Evolutionary conservation across 495 filamentous ascomycete genomes (phyloP), one percentile per base, ranked within the genome.

Genomic region (Daldinia loculata): DNA sequence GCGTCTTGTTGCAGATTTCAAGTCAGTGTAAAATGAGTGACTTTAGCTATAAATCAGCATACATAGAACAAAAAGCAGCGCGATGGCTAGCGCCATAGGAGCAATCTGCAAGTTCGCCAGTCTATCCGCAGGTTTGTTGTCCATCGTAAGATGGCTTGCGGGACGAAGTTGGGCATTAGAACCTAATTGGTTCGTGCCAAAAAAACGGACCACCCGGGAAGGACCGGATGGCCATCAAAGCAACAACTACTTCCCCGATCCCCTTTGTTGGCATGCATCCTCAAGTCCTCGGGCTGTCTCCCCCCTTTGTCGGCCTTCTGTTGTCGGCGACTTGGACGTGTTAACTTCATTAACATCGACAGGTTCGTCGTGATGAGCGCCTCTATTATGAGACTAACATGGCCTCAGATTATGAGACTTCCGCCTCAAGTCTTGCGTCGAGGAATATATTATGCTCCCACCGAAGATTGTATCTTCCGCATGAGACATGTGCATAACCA

Each of bases 61-160:
- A 61, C 29, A 50, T 38, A 69, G 38, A 56, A 66, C 53, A 52
- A 48, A 69, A 65, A 7, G 53, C 50, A 52, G 50, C 56, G 61
- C 61, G 56, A 43, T 17, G 48, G 26, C 17, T 29, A 56, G 41
- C 26, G 61, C 61, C 26, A 50, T 58, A 61, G 60, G 55, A 66
- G 26, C 66, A 73, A 61, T 73, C 70, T 69, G 61, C 41, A 59
- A 59, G 51, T 48, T 66, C 53, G 56, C 66, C 66, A 66, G 62
- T 66, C 43, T 66, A 52, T 63, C 66, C 70, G 41, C 52, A 50
- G 32, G 26, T 38, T 50, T 58, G 57, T 58, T 50, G 61, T 52
- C 66, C 57, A 55, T 61, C 61, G 60, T 60, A 34, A 50, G 62
- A 51, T 62, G 52, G 11, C 17, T 36, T 58, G 17, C 34, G 38